phyloP scores from a whole-genome alignment of 352 stramenopile genomes.

The Pythium periplocum region DNA sequence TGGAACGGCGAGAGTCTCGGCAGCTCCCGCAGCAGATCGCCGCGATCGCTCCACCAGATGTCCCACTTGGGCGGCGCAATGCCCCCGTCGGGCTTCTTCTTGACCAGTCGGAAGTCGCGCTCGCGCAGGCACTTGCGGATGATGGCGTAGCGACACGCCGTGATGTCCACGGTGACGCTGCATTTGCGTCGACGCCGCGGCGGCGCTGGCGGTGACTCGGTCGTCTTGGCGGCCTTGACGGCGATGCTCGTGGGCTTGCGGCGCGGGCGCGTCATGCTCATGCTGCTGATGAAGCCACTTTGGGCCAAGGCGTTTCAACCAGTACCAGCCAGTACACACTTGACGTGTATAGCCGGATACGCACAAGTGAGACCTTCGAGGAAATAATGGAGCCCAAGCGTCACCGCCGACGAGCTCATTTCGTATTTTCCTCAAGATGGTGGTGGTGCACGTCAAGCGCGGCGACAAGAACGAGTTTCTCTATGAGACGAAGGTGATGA shows the following conservation, averaged over 20 bases:
- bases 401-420: too few relatives aligned
- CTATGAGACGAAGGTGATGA: conserved; percentile 74
- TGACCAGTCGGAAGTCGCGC: conserved; percentile 35
- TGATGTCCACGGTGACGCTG: conserved; percentile 33
- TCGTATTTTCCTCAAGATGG: conserved; percentile 39
- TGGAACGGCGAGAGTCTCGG: conserved; percentile 38
- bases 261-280: too few relatives aligned
- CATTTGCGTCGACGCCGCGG: conserved; percentile 13
- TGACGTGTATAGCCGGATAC: too few relatives aligned
- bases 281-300: too few relatives aligned
- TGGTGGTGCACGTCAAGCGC: conserved; percentile 87
- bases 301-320: too few relatives aligned
- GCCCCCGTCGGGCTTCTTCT: conserved; percentile 16
- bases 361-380: too few relatives aligned
- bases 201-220: neutral
- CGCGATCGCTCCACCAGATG: conserved; percentile 47
- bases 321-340: too few relatives aligned
- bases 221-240: neutral
- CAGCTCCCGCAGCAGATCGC: conserved; percentile 33
- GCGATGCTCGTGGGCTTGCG: too few relatives aligned
- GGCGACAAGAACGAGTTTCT: conserved; percentile 89
- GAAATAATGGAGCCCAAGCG: too few relatives aligned
- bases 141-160: conserved; percentile 36
- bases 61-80: conserved; percentile 27
- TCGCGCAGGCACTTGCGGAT: conserved; percentile 35